Evolutionary conservation across 2,329 filamentous ascomycete genomes (phyloP).

Genomic region (Aspergillus vadensis): DNA sequence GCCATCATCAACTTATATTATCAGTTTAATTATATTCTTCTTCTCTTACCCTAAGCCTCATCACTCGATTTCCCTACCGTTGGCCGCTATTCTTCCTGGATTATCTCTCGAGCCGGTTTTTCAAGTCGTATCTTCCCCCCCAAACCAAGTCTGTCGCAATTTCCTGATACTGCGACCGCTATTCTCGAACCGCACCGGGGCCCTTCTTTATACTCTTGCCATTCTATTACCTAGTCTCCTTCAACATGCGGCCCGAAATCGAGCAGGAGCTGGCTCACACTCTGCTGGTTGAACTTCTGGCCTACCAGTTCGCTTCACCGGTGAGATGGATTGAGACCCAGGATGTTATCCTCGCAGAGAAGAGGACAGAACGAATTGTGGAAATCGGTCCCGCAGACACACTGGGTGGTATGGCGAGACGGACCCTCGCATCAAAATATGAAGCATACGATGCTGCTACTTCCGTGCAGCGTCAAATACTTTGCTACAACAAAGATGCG

Average conservation of each 20-base stretch:
- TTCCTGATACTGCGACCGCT: not conserved
- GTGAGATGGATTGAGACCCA: conserved; percentile 99
- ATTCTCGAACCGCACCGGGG: not conserved
- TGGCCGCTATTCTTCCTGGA: not conserved
- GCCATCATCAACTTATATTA: conserved; percentile 8
- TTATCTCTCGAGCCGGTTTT: not conserved
- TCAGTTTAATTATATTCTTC: conserved; percentile 7
- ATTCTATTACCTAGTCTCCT: conserved; percentile 24
- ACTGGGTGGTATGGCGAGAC: conserved; percentile 94
- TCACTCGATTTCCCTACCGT: not conserved
- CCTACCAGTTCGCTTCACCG: conserved; percentile 98
- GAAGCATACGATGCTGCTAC: conserved; percentile 98
- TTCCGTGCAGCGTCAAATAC: conserved; percentile 92
- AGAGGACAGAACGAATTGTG: conserved; percentile 94
- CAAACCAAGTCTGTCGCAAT: not conserved
- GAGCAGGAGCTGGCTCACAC: conserved; percentile 99
- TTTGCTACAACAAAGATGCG: conserved; percentile 99
- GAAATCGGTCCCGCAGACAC: conserved; percentile 97
- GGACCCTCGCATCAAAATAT: conserved; percentile 94
- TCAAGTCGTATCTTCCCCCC: not conserved
- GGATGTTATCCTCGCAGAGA: conserved; percentile 97
- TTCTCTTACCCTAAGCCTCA: not conserved
- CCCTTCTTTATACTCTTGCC: conserved; percentile 3
- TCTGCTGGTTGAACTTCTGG: conserved; percentile 95
- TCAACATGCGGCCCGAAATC: conserved; percentile 91